Evolutionary conservation across 371 early-diverging fungal genomes (phyloP), one percentile per base, ranked within the genome.

Genomic region (Dinochytrium kinnereticum): DNA sequence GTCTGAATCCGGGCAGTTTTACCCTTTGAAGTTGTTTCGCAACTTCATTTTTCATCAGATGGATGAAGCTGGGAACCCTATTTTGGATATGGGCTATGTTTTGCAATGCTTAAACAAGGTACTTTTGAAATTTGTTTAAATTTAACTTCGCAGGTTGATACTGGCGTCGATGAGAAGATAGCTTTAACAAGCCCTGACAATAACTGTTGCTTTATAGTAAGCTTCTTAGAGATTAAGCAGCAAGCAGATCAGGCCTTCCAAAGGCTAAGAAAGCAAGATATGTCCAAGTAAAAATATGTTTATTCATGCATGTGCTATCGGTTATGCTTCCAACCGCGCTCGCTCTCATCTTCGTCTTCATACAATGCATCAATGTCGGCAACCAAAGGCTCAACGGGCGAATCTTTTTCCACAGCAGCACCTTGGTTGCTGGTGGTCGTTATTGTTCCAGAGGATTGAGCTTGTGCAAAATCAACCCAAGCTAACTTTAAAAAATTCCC

Each of bases 41-140:
- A 97, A 97, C 79, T 96, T 94, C 78, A 91, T 97, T 24, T 98
- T 98, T 79, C 99, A 98, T 80, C 95, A 95, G 79, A 93, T 95
- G 15, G 93, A 96, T 79, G 94, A 94, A 38, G 82, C 88, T 30
- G 96, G 96, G 2, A 79, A 87, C 31, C 96, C 98, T 10, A 86
- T 96, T 0, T 78, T 94, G 31, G 95, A 97, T 79, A 90, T 98
- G 84, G 92, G 91, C 0, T 98, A 98, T 85, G 94, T 97, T 7
- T 59, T 98, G 50, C 87, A 91, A n/a, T 94, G 94, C 81, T 86
- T 98, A 59, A 98, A 98, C 83, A 97, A 96, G 93, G 94, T 94
- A 85, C 0, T 34, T 66, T 40, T 28, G 10, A 39, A 50, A 17
- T 33, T 37, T n/a, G 33, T 55, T 1, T 24, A 33, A 26, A 3